Evolutionary conservation across 129 eudicot genomes (phyloP).

Genomic region (Centrapalus pauciflorus): DNA sequence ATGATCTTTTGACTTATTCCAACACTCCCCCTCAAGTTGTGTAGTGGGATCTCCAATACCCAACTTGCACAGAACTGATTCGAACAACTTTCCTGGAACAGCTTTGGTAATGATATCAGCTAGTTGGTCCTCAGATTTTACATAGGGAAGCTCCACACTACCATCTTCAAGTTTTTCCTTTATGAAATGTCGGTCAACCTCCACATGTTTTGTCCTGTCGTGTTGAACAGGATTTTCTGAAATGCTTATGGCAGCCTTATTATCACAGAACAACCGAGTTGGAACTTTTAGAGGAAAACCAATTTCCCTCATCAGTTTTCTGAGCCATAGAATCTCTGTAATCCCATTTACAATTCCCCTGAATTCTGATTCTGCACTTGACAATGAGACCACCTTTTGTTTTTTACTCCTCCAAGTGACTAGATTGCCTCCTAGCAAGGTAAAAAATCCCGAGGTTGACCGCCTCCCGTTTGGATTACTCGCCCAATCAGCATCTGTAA

Average conservation of each 20-base stretch:
- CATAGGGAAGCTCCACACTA: too few species aligned
- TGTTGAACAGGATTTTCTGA: background rate
- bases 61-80: background rate
- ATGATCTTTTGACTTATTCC: too few species aligned
- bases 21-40: too few species aligned
- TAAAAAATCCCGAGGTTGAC: background rate
- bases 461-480: background rate
- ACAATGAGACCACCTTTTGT: background rate
- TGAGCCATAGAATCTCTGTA: background rate
- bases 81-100: background rate
- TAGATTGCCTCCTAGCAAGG: background rate
- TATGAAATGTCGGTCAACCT: background rate
- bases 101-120: background rate
- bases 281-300: background rate
- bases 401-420: conserved; percentile 9
- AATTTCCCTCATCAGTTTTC: background rate
- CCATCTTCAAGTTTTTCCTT: background rate
- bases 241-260: background rate
- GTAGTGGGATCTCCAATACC: too few species aligned
- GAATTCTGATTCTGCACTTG: conserved; percentile 1
- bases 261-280: background rate
- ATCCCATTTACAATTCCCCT: background rate
- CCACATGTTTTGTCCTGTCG: background rate
- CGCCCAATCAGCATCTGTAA: background rate
- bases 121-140: too few species aligned